Evolutionary conservation across 2,329 filamentous ascomycete genomes (phyloP), one percentile per base, ranked within the genome.

Genomic region (Botrytis aclada): DNA sequence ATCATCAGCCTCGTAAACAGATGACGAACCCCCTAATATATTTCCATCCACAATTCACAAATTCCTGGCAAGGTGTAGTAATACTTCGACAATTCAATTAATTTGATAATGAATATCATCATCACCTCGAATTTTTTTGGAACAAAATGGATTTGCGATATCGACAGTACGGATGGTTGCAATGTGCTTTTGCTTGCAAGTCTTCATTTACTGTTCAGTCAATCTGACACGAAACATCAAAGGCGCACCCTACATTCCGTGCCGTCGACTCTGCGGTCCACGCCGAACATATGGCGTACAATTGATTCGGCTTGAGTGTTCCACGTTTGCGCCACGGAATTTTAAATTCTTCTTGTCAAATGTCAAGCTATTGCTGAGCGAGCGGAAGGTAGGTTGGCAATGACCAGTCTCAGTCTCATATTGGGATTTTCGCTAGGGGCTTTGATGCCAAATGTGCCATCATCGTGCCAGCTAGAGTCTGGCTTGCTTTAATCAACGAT

Each of bases 61-160:
- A 10, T n/a, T 37, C 61, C 61, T 63, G 61, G 37, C 37, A 63
- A 63, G 37, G 25, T 63, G 16, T 29, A 9, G 25, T 18, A 29
- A 41, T 29, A 29, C 18, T 63, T 37, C 14, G 14, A 63, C 37
- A 43, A 4, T 18, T 20, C 37, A n/a, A 63, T 63, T 62, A n/a
- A 63, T 43, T 37, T 61, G 58, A 62, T 41, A 41, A 63, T 41
- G 61, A 29, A 62, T 39, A 62, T 62, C 58, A 39, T n/a, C 60
- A 56, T 39, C 34, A 18, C 34, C 12, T 62, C n/a, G 39, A 63
- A 63, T 18, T 56, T 56, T 56, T n/a, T 18, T 56, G 2, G 5
- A 3, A n/a, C 51, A 7, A n/a, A 7, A 14, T 29, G 14, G 12
- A 18, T 56, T 56, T 16, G n/a, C 7, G 51, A 16, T 43, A 6